Base-by-base conservation (phyloP, 768 basidiomycete genomes). In the Strobilomyces confusus region DNA sequence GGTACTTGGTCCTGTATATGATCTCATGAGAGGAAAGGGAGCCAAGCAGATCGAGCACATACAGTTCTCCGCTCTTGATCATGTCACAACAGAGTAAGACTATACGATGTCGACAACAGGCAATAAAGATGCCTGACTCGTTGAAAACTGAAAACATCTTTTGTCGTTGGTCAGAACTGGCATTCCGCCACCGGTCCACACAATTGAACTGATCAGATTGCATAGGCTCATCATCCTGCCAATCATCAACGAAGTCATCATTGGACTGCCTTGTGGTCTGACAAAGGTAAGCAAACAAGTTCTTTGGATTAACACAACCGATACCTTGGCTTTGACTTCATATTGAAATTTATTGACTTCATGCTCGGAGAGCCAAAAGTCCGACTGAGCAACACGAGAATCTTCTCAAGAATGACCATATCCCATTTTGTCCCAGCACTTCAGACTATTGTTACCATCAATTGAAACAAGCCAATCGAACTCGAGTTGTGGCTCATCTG, bases 1-100 rank as follows among this genome's bases (percentile, higher is more conserved):
- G 41, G 25, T 42, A 42, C 8, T 42, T 42, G 2, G 23, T 12
- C 13, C 41, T 42, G 14, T 14, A 15, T 20, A 7, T 22, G 2
- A 22, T 11, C 2, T 40, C 3, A 9, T 40, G 4, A 5, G 15
- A 19, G 20, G 1, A 2, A 5, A n/a, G n/a, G n/a, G n/a, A n/a
- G 14, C 14, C 14, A 45, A 19, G 5, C 1, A 45, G 3, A 20
- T 5, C n/a, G n/a, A n/a, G 15, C 0, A 40, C 15, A 5, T 6
- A 63, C 59, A 63, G 9, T 7, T 63, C 49, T 0, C 57, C 52
- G 19, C 61, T 63, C 19, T 54, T 43, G 9, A 63, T 26, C 59
- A 63, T 63, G 12, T 63, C 44, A 8, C 57, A 63, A 0, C 3
- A 33, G 0, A 58, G 3, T 0, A 62, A 12, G 1, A 61, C 34